Evolutionary conservation across 805 yeast genomes (phyloP).

Genomic region (Torulaspora delbrueckii): DNA sequence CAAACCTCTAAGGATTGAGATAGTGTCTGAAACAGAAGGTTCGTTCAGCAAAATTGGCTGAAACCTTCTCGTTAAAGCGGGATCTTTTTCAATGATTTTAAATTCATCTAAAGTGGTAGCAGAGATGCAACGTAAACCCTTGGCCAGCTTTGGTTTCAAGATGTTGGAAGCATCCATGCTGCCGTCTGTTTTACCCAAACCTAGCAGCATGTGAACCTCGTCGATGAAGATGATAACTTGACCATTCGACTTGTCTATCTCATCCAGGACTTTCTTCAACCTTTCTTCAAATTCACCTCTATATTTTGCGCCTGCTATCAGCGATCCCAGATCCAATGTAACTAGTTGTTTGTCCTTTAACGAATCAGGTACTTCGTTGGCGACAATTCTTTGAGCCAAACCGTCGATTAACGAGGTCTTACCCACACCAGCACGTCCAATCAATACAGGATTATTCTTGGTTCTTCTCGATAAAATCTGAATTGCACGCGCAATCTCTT

Average conservation of each 20-base stretch:
- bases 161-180: constrained; percentile 93
- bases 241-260: constrained; percentile 74
- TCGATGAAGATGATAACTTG: constrained; percentile 79
- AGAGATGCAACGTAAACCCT: constrained; percentile 93
- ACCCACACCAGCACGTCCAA: constrained; percentile 98
- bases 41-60: constrained; percentile 83
- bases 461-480: constrained; percentile 90
- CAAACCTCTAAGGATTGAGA: constrained; percentile 85
- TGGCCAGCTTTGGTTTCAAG: constrained; percentile 87
- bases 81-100: constrained; percentile 92
- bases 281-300: constrained; percentile 96
- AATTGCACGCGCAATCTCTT: constrained; percentile 87
- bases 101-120: constrained; percentile 96
- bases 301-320: constrained; percentile 92
- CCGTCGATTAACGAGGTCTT: constrained; percentile 97
- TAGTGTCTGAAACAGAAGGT: constrained; percentile 87
- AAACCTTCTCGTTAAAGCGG: constrained; percentile 90
- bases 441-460: constrained; percentile 90
- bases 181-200: constrained; percentile 91
- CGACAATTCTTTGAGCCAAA: constrained; percentile 84
- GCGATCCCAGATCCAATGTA: constrained; percentile 79
- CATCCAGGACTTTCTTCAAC: constrained; percentile 72
- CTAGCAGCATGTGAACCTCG: constrained; percentile 84
- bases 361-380: constrained; percentile 91
- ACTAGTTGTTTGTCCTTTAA: constrained; percentile 82